A percentile compares a stretch with the other conserved stretches of the same genome.
These are phyloP conservation scores for Wickerhamiella galacta DNA, from an alignment of 805 yeast genomes.

Conservation along the genomic window DNA sequence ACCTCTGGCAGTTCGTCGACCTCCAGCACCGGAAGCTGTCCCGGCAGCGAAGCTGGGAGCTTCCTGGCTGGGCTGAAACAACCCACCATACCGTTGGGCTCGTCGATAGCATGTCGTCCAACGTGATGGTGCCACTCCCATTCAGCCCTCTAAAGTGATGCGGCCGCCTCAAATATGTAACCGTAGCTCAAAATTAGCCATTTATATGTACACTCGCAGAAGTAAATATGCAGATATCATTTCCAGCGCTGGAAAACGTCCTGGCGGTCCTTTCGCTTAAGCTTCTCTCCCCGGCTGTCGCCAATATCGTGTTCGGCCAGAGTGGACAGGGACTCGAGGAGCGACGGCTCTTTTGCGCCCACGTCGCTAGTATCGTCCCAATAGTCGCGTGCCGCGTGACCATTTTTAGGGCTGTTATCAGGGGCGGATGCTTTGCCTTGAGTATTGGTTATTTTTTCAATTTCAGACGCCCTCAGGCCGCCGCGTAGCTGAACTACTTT, in stretches of 20 bases:
- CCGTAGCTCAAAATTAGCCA: background rate
- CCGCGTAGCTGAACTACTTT: slow-evolving; percentile 31
- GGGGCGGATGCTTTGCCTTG: slow-evolving; percentile 8
- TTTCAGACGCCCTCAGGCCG: slow-evolving; percentile 8
- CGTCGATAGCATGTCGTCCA: slow-evolving; percentile 24
- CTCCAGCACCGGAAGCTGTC: slow-evolving; percentile 26
- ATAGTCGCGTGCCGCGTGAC: slow-evolving; percentile 6
- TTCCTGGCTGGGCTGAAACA: slow-evolving; percentile 31
- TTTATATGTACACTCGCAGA: no score
- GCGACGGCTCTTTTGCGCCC: slow-evolving; percentile 1
- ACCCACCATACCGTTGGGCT: slow-evolving; percentile 28
- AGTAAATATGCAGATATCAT: no score
- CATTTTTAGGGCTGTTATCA: slow-evolving; percentile 6
- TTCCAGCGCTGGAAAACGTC: slow-evolving; percentile 1
- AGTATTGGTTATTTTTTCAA: no score
- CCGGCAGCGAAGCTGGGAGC: slow-evolving; percentile 28
- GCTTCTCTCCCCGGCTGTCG: slow-evolving; percentile 6
- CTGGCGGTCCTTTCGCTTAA: slow-evolving; percentile 7
- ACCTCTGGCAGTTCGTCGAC: slow-evolving; percentile 30
- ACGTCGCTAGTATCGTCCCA: slow-evolving; percentile 5
- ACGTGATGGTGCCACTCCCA: slow-evolving; percentile 25
- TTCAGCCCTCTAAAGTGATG: slow-evolving; percentile 24
- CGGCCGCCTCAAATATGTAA: no score
- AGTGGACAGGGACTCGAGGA: slow-evolving; percentile 6
- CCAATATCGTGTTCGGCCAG: slow-evolving; percentile 1